Percentiles rank a stretch among this genome's conserved stretches.
phyloP scores from a whole-genome alignment of 2,329 filamentous ascomycete species.

The Setomelanomma holmii region DNA sequence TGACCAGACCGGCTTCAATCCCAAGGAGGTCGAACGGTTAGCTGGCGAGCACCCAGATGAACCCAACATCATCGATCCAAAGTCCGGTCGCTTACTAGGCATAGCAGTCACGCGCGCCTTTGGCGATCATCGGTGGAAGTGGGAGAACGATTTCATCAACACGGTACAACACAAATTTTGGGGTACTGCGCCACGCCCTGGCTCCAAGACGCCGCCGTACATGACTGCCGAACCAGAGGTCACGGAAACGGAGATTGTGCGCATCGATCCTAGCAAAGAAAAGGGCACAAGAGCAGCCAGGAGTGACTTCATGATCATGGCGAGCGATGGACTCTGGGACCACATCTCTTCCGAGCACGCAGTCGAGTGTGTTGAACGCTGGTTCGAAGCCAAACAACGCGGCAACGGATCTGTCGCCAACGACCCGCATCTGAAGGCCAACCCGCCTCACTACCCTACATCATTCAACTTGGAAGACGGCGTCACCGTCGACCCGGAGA shows the following conservation, averaged over 20 bases:
- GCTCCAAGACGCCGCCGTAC: slow-evolving; percentile 67
- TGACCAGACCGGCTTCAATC: slow-evolving; percentile 72
- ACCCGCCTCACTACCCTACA: slow-evolving; percentile 12
- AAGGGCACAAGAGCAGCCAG: slow-evolving; percentile 26
- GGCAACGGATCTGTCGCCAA: slow-evolving; percentile 22
- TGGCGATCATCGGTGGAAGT: slow-evolving; percentile 74
- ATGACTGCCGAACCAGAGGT: slow-evolving; percentile 72
- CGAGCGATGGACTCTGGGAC: slow-evolving; percentile 73
- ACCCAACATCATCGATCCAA: slow-evolving; percentile 59
- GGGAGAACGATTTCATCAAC: slow-evolving; percentile 59
- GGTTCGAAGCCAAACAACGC: slow-evolving; percentile 55
- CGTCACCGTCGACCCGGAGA: slow-evolving; percentile 41
- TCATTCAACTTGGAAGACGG: slow-evolving; percentile 36
- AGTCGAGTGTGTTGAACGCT: slow-evolving; percentile 64
- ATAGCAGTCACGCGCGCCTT: slow-evolving; percentile 70
- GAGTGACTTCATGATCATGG: slow-evolving; percentile 68
- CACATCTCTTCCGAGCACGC: slow-evolving; percentile 64
- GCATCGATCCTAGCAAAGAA: slow-evolving; percentile 28
- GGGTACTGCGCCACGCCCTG: slow-evolving; percentile 56
- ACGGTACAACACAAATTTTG: slow-evolving; percentile 57
- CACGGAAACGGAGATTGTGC: slow-evolving; percentile 61
- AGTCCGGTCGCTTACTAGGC: slow-evolving; percentile 67
- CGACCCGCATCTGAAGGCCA: slow-evolving; percentile 20
- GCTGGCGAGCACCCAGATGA: slow-evolving; percentile 68
- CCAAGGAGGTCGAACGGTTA: slow-evolving; percentile 64